These are phyloP conservation scores for Phytophthora pseudosyringae DNA, from an alignment of 352 stramenopile species.

Conservation along the genomic window DNA sequence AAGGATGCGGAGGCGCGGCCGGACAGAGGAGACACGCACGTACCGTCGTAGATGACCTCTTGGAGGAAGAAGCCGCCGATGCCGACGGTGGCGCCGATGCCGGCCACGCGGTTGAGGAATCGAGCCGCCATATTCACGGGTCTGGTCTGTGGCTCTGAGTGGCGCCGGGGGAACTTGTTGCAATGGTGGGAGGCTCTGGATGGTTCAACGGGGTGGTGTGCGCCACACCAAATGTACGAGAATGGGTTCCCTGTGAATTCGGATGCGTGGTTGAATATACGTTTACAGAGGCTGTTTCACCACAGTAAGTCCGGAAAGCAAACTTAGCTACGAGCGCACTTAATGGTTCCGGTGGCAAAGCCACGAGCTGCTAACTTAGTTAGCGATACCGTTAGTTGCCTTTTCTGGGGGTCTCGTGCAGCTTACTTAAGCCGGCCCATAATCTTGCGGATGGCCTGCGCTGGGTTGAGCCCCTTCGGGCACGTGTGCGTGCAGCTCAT, in stretches of 20 bases:
- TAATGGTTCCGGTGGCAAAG: conserved; percentile 21
- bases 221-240: conserved; percentile 1
- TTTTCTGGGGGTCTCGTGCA: conserved; percentile 1
- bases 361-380: background rate
- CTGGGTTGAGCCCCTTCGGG: conserved; percentile 99
- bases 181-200: conserved; percentile 23
- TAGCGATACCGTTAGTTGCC: conserved; percentile 16
- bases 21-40: conserved; percentile 32
- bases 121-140: conserved; percentile 60
- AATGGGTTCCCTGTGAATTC: conserved; percentile 20
- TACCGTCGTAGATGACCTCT: conserved; percentile 88
- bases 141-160: conserved; percentile 36
- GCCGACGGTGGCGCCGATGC: conserved; percentile 61
- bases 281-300: background rate
- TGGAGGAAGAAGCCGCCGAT: conserved; percentile 73
- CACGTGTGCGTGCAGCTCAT: conserved; percentile 99
- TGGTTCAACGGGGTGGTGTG: conserved; percentile 17
- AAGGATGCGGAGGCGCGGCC: background rate
- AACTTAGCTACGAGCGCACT: background rate
- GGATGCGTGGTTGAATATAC: conserved; percentile 7
- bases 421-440: conserved; percentile 11
- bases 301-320: background rate
- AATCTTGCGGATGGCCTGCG: conserved; percentile 93
- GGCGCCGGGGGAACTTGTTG: conserved; percentile 21
- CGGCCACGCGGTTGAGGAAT: conserved; percentile 80